Evolutionary conservation across 2,329 filamentous ascomycete genomes (phyloP).

Genomic region (Aspergillus calidoustus): DNA sequence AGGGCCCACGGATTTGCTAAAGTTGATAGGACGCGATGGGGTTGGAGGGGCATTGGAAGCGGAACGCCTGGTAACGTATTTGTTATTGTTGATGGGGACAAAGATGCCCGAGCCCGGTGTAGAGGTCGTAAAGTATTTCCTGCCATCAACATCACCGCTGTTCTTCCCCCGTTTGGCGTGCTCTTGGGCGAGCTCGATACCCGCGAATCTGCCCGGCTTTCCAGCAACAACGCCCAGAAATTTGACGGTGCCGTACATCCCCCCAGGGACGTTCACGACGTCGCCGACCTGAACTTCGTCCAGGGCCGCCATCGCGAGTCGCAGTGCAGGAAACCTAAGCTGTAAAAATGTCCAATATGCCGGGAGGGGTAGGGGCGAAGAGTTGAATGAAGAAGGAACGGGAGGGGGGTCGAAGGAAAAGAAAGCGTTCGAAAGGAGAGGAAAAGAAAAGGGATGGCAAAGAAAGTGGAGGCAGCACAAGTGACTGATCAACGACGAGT

Average conservation of each 20-base stretch:
- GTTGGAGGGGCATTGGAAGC: slow-evolving; percentile 59
- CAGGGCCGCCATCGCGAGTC: slow-evolving; percentile 43
- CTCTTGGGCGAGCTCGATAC: slow-evolving; percentile 83
- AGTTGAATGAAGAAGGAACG: slow-evolving; percentile 17
- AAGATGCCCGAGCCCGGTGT: slow-evolving; percentile 89
- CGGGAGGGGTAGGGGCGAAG: slow-evolving; percentile 12
- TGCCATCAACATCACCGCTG: slow-evolving; percentile 89
- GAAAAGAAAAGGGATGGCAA: slow-evolving; percentile 22
- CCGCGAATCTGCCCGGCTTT: slow-evolving; percentile 89
- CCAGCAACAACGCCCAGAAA: slow-evolving; percentile 86
- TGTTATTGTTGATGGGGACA: slow-evolving; percentile 80
- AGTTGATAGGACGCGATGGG: slow-evolving; percentile 72
- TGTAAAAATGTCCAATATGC: not conserved
- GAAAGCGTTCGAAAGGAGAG: slow-evolving; percentile 23
- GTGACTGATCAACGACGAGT: slow-evolving; percentile 26
- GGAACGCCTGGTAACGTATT: slow-evolving; percentile 60
- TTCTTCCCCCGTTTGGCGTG: slow-evolving; percentile 90
- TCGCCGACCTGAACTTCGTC: slow-evolving; percentile 75
- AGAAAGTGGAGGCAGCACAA: slow-evolving; percentile 21
- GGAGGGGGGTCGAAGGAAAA: slow-evolving; percentile 21
- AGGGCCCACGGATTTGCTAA: slow-evolving; percentile 86
- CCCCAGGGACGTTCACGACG: slow-evolving; percentile 86
- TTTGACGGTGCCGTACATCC: slow-evolving; percentile 86
- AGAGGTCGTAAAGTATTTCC: slow-evolving; percentile 78
- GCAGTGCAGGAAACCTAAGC: not conserved